Evolutionary conservation across 2,329 filamentous ascomycete species (phyloP).

Genomic region (Huntiella abstrusa): DNA sequence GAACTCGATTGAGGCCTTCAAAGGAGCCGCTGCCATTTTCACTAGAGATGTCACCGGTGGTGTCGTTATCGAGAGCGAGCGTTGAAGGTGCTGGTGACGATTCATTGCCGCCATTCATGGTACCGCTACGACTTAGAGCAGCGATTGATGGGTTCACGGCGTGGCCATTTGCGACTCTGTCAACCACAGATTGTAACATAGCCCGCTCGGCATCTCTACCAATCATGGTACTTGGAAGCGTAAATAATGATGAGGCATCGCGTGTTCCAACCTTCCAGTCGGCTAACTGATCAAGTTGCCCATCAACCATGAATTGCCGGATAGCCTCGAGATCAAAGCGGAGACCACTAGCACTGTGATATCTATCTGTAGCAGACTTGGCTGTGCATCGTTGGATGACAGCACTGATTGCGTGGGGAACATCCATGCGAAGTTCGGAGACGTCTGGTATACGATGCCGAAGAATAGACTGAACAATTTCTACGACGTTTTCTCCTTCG

Average conservation of each 20-base stretch:
- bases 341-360: constrained; percentile 73
- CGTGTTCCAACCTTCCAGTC: constrained; percentile 62
- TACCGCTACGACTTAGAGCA: constrained; percentile 8
- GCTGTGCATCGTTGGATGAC: constrained; percentile 87
- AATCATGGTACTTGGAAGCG: constrained; percentile 64
- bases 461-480: constrained; percentile 81
- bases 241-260: constrained; percentile 84
- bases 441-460: constrained; percentile 60
- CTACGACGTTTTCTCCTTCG: constrained; percentile 59
- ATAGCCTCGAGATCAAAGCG: constrained; percentile 63
- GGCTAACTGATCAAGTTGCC: constrained; percentile 50
- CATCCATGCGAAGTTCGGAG: constrained; percentile 58
- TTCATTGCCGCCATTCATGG: constrained; percentile 16
- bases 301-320: constrained; percentile 54
- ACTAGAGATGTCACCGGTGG: constrained; percentile 34
- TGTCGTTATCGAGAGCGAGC: constrained; percentile 24
- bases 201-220: constrained; percentile 57
- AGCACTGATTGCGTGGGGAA: constrained; percentile 63
- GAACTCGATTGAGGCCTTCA: constrained; percentile 30
- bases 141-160: constrained; percentile 17
- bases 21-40: constrained; percentile 36
- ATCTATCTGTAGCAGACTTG: constrained; percentile 72
- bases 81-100: constrained; percentile 27
- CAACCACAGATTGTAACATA: constrained; percentile 53
- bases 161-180: constrained; percentile 54